phyloP scores from a whole-genome alignment of 768 basidiomycete species.

The Coprinopsis sp. region DNA sequence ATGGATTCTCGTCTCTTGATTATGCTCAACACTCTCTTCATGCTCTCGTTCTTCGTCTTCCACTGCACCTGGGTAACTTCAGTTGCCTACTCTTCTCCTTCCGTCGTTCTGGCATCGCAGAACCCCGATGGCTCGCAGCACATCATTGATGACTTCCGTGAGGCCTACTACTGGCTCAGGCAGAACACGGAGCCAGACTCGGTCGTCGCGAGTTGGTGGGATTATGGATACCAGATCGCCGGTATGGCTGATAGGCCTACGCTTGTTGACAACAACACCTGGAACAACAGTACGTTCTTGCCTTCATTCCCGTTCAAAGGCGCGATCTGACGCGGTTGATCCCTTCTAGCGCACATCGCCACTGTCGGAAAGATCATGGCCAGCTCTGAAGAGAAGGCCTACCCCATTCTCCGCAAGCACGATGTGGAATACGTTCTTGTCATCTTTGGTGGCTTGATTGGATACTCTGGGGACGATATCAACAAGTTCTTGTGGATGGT shows the following conservation, averaged over 20 bases:
- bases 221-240: conserved; percentile 99
- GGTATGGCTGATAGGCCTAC: conserved; percentile 98
- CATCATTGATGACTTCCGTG: conserved; percentile 98
- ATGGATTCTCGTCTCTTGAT: conserved; percentile 79
- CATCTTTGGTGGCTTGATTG: conserved; percentile 95
- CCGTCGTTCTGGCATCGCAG: conserved; percentile 84
- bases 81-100: conserved; percentile 93
- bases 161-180: conserved; percentile 98
- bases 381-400: conserved; percentile 88
- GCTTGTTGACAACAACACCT: conserved; percentile 97
- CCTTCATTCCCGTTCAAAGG: conserved; percentile 3
- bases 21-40: conserved; percentile 64
- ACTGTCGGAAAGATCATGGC: conserved; percentile 99
- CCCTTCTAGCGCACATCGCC: conserved; percentile 79
- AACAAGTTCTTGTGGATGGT: conserved; percentile 99
- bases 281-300: conserved; percentile 89
- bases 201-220: conserved; percentile 99
- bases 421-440: conserved; percentile 96
- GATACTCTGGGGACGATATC: conserved; percentile 98
- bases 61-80: conserved; percentile 98
- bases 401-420: conserved; percentile 95
- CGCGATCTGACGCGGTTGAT: not conserved
- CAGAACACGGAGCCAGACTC: conserved; percentile 91
- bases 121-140: conserved; percentile 82
- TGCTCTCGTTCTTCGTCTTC: conserved; percentile 87